phyloP scores from a whole-genome alignment of 2,329 filamentous ascomycete species.

The Xylariaceae sp. region DNA sequence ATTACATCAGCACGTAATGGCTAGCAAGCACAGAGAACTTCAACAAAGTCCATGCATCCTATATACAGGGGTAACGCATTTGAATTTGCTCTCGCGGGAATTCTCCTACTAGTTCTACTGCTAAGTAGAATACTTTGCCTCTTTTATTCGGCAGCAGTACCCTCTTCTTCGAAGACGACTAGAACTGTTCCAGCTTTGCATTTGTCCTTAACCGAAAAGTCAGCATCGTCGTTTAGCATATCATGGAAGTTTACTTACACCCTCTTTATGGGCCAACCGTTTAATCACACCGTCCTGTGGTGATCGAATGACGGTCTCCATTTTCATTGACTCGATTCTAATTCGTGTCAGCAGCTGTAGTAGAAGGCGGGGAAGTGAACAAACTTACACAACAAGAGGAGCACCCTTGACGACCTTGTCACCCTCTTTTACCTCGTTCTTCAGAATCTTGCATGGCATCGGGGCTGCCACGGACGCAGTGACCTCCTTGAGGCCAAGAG shows the following conservation, averaged over 20 bases:
- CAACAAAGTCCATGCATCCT: background rate
- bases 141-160: constrained; percentile 10
- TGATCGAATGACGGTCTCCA: constrained; percentile 84
- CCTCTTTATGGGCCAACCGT: constrained; percentile 75
- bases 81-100: background rate
- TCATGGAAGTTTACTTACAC: constrained; percentile 58
- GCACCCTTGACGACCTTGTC: constrained; percentile 84
- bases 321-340: constrained; percentile 87
- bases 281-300: constrained; percentile 75
- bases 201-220: constrained; percentile 66
- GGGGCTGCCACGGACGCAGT: constrained; percentile 86
- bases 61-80: constrained; percentile 8
- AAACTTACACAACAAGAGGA: constrained; percentile 78
- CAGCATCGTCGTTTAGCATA: background rate
- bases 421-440: constrained; percentile 86
- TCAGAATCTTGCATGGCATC: constrained; percentile 96
- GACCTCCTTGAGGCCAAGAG: constrained; percentile 80
- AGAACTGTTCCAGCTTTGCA: constrained; percentile 79
- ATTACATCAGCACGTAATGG: background rate
- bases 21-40: background rate
- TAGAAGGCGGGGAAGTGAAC: background rate
- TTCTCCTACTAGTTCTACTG: background rate
- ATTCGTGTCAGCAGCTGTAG: constrained; percentile 19
- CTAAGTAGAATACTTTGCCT: background rate
- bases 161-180: constrained; percentile 71